These are phyloP conservation scores for Dactylonectria macrodidyma DNA, from an alignment of 2,329 filamentous ascomycete genomes.

Conservation along the genomic window DNA sequence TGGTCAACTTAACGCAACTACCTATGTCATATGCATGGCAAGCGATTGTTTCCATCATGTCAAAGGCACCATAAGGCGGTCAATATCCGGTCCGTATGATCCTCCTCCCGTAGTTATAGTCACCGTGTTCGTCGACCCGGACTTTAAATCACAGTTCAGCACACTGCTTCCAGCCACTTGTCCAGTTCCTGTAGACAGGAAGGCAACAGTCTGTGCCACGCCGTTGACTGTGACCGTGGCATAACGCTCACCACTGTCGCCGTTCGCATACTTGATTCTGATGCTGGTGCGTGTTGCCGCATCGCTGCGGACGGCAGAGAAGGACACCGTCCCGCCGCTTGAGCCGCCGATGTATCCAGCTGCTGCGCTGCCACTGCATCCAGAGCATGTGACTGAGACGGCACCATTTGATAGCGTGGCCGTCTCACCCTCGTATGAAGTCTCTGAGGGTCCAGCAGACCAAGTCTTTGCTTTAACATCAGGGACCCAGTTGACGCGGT, in stretches of 20 bases:
- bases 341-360: conserved; percentile 71
- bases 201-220: conserved; percentile 8
- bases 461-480: conserved; percentile 61
- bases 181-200: conserved; percentile 5
- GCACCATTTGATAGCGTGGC: conserved; percentile 63
- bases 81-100: conserved; percentile 21
- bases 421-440: conserved; percentile 66
- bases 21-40: too few relatives aligned
- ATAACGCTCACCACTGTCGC: conserved; percentile 11
- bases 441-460: conserved; percentile 61
- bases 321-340: conserved; percentile 61
- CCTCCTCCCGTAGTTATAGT: conserved; percentile 11
- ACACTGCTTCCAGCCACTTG: conserved; percentile 19
- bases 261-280: conserved; percentile 17
- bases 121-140: conserved; percentile 11
- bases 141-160: conserved; percentile 15
- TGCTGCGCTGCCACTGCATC: conserved; percentile 64
- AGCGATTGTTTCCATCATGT: neutral
- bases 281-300: conserved; percentile 9
- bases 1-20: too few relatives aligned
- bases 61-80: conserved; percentile 19
- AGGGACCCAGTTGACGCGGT: conserved; percentile 70
- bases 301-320: conserved; percentile 52
- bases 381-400: conserved; percentile 61
- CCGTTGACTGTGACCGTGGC: conserved; percentile 18